Conservation (phyloP, 2,329 filamentous ascomycete genomes). For the Chrysoporthe deuterocubensis region DNA sequence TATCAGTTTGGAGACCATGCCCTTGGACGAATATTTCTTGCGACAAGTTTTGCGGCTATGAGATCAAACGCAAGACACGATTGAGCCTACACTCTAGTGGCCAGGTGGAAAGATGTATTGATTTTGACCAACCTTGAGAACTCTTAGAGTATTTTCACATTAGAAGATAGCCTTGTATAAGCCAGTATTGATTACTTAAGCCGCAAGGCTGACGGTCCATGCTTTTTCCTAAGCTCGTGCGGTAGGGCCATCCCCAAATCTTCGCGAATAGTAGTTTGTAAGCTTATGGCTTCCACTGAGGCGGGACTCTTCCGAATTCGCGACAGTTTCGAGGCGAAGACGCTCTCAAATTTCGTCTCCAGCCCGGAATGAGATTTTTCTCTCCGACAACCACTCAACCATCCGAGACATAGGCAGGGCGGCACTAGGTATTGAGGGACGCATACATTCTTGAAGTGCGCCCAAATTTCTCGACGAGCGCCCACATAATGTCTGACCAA, state of each 20-base stretch:
- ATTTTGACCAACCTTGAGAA: neutral
- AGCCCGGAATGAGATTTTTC: too few relatives aligned
- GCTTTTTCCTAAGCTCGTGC: neutral
- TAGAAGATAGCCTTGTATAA: conserved; percentile 2
- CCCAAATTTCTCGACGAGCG: too few relatives aligned
- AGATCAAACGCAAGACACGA: neutral
- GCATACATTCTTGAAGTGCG: too few relatives aligned
- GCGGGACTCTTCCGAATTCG: too few relatives aligned
- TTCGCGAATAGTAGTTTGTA: neutral
- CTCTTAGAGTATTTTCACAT: neutral
- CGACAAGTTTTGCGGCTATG: neutral
- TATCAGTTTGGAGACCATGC: neutral
- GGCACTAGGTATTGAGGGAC: too few relatives aligned
- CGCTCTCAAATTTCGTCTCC: too few relatives aligned
- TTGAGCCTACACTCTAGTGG: neutral
- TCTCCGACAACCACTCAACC: too few relatives aligned
- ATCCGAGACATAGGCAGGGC: too few relatives aligned
- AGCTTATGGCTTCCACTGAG: neutral
- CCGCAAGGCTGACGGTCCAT: conserved; percentile 4
- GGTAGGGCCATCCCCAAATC: neutral
- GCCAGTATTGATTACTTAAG: conserved; percentile 4
- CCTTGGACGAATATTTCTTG: too few relatives aligned
- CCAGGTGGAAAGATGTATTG: neutral
- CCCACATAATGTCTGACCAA: too few relatives aligned
- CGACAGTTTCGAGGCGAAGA: too few relatives aligned